Evolutionary conservation across 805 yeast species (phyloP).

Genomic region (Candida sakaeoensis): DNA sequence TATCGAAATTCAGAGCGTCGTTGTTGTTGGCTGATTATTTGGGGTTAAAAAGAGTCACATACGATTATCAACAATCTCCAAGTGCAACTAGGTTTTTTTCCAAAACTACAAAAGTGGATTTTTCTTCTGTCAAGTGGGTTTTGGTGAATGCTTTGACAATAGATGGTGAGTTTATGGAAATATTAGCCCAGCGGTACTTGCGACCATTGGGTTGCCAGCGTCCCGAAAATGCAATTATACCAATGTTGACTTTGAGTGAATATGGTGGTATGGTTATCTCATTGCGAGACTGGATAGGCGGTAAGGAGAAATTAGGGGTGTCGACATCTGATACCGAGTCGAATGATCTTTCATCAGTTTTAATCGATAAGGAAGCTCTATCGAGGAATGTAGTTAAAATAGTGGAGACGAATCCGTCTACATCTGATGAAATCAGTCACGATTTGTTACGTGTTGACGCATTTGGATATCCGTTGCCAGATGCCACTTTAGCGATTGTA

Average conservation of each 20-base stretch:
- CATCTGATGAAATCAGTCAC: slow-evolving; percentile 39
- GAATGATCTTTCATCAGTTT: slow-evolving; percentile 56
- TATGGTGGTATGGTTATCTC: slow-evolving; percentile 96
- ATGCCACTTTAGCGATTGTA: slow-evolving; percentile 88
- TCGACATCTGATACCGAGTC: slow-evolving; percentile 33
- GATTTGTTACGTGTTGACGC: slow-evolving; percentile 69
- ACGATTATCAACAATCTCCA: slow-evolving; percentile 89
- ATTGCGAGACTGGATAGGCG: slow-evolving; percentile 86
- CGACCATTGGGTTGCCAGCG: slow-evolving; percentile 82
- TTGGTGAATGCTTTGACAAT: slow-evolving; percentile 83
- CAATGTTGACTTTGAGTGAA: slow-evolving; percentile 83
- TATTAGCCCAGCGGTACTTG: slow-evolving; percentile 85
- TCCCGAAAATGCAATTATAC: slow-evolving; percentile 76
- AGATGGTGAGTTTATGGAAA: slow-evolving; percentile 89
- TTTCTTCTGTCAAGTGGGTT: slow-evolving; percentile 83
- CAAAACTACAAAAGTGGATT: slow-evolving; percentile 68
- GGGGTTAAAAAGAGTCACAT: slow-evolving; percentile 84
- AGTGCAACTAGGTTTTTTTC: slow-evolving; percentile 76
- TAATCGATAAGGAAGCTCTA: slow-evolving; percentile 69
- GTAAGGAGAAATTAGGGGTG: slow-evolving; percentile 49
- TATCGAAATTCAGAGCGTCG: slow-evolving; percentile 67
- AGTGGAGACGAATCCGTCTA: slow-evolving; percentile 54
- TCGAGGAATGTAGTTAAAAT: slow-evolving; percentile 70
- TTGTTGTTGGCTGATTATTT: slow-evolving; percentile 81
- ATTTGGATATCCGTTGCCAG: slow-evolving; percentile 92